phyloP scores from a whole-genome alignment of 305 asterid genomes.

The Fraxinus sp. region DNA sequence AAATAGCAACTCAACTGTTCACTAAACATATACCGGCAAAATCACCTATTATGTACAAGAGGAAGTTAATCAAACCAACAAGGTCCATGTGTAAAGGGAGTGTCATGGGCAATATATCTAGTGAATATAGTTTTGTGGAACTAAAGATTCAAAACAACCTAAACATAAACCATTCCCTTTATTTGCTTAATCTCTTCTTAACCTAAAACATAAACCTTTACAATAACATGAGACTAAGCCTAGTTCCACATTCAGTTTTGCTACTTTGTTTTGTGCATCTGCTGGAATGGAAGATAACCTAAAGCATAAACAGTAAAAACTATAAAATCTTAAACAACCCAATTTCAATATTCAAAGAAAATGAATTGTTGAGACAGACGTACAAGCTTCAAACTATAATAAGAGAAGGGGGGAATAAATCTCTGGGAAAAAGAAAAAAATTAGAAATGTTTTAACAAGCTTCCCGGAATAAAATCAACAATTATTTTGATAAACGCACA shows the following conservation, averaged over 20 bases:
- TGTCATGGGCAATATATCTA: neutral
- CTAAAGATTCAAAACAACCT: neutral
- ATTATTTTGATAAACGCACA: neutral
- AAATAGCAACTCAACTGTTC: neutral
- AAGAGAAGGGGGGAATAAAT: neutral
- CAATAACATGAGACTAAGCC: neutral
- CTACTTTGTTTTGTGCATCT: neutral
- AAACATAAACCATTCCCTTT: neutral
- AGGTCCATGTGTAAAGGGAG: neutral
- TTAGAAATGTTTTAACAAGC: neutral
- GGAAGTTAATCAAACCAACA: neutral
- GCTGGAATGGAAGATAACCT: neutral
- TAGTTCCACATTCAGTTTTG: neutral
- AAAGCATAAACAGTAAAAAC: neutral
- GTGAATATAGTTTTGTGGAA: neutral
- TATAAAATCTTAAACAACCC: neutral
- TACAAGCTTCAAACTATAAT: neutral
- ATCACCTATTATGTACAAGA: neutral
- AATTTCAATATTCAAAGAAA: neutral
- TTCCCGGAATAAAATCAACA: neutral
- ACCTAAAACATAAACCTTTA: neutral
- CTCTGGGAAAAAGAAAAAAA: neutral
- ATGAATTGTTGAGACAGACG: neutral
- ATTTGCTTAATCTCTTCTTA: neutral
- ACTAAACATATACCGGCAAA: neutral